Percentiles rank a stretch among this genome's conserved stretches.
These are phyloP conservation scores for Leptomonas pyrrhocoris DNA, from an alignment of 208 protist species.

Conservation along the genomic window DNA sequence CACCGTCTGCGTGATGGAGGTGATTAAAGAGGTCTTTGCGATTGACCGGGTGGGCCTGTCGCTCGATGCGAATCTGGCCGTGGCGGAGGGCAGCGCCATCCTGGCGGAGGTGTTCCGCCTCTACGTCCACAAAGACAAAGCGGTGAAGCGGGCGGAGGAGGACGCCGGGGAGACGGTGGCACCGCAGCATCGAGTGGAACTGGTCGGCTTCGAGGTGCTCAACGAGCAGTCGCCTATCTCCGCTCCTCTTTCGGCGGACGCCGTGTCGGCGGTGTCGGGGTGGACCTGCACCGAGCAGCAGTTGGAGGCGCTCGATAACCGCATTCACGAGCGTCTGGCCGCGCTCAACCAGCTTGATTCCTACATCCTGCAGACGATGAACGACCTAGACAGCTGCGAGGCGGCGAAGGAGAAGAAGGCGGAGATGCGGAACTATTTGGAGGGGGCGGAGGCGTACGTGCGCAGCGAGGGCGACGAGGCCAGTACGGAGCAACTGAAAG, in stretches of 20 bases:
- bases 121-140: constrained; percentile 6
- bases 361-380: constrained; percentile 59
- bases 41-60: constrained; percentile 50
- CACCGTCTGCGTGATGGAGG: constrained; percentile 45
- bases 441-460: constrained; percentile 50
- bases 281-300: constrained; percentile 44
- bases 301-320: constrained; percentile 43
- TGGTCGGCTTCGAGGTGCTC: constrained; percentile 41
- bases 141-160: constrained; percentile 16
- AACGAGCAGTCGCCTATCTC: constrained; percentile 16
- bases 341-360: constrained; percentile 69
- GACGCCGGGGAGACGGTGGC: constrained; percentile 1
- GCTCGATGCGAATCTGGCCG: constrained; percentile 64
- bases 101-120: constrained; percentile 35
- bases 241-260: constrained; percentile 31
- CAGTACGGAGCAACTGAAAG: constrained; percentile 24
- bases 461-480: constrained; percentile 42
- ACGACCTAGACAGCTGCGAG: constrained; percentile 37
- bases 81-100: constrained; percentile 75
- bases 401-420: constrained; percentile 30
- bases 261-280: constrained; percentile 28
- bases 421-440: constrained; percentile 31
- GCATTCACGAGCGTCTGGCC: constrained; percentile 49
- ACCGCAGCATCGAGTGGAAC: constrained; percentile 41
- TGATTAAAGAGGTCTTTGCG: constrained; percentile 50